Evolutionary conservation across 1,284 basidiomycete genomes (phyloP).

Genomic region (Tremellales sp.): DNA sequence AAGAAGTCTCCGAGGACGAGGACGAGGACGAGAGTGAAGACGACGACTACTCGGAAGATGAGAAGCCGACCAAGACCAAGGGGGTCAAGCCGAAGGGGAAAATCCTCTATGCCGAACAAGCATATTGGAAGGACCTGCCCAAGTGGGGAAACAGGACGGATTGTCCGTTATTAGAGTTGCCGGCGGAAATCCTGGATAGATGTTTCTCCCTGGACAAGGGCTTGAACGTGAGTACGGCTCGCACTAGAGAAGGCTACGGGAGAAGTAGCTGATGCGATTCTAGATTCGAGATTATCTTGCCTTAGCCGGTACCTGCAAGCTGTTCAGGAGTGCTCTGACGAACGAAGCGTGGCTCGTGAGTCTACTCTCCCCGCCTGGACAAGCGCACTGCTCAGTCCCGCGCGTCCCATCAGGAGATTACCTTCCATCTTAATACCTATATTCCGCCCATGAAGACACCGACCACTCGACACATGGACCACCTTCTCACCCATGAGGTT

Average conservation of each 20-base stretch:
- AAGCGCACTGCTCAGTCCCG: neutral
- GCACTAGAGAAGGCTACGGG: neutral
- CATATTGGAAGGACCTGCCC: conserved; percentile 26
- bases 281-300: conserved; percentile 31
- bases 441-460: neutral
- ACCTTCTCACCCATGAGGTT: conserved; percentile 12
- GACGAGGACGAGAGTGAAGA: neutral
- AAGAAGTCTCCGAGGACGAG: conserved; percentile 12
- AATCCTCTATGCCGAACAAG: conserved; percentile 11
- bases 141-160: conserved; percentile 21
- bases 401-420: neutral
- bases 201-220: conserved; percentile 15
- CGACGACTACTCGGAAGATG: conserved; percentile 1
- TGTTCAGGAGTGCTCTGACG: conserved; percentile 20
- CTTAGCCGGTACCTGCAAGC: conserved; percentile 25
- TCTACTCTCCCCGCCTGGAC: neutral
- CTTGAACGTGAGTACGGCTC: conserved; percentile 14
- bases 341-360: neutral
- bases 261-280: neutral
- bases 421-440: no score
- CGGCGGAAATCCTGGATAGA: conserved; percentile 20
- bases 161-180: conserved; percentile 20
- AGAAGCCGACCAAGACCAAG: neutral
- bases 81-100: conserved; percentile 9
- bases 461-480: neutral